Base-by-base conservation (phyloP, 495 filamentous ascomycete genomes). In the Talaromyces trachyspermus region DNA sequence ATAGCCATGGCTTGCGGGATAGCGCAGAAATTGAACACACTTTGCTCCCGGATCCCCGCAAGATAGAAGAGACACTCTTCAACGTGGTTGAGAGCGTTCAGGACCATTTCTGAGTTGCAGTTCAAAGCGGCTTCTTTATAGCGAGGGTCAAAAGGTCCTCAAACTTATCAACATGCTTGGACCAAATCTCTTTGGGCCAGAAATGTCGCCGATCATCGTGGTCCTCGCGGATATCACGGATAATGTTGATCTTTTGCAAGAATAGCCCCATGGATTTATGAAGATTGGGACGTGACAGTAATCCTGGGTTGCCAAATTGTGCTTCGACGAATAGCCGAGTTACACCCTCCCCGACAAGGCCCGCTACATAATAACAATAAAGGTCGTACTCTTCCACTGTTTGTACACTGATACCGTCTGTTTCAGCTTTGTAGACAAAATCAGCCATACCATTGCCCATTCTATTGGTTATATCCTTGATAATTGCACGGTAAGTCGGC, bases 381-480 rank as follows among this genome's bases (percentile, higher is more conserved):
- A 87, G 66, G 60, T 97, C 91, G 62, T 95, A 98, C 49, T 96
- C 89, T 48, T 81, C 71, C 49, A 91, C 68, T 1, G 89, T 94
- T 58, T 87, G 75, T 36, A 97, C 87, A 32, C 86, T 87, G 43
- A 87, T 78, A 47, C 69, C 64, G 54, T 90, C 86, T 53, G 83
- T 69, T 56, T 85, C 88, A 18, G 86, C 82, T 57, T 94, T 92
- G 35, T 84, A 73, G 49, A 78, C 84, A 62, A 90, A 96, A 64
- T 97, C 92, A 20, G 92, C 92, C 92, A 98, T 98, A 49, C 92
- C 92, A 55, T 96, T 87, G 53, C 90, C 91, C 92, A 98, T 98
- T 68, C 89, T 85, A 52, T 85, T 71, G 10, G 89, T 86, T 62
- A 97, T 96, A 55, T 98, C 94, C 71, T 85, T 86, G 64, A 98